These are phyloP conservation scores for Hyaloraphidium curvatum DNA, from an alignment of 192 early-diverging fungal species.

Conservation along the genomic window DNA sequence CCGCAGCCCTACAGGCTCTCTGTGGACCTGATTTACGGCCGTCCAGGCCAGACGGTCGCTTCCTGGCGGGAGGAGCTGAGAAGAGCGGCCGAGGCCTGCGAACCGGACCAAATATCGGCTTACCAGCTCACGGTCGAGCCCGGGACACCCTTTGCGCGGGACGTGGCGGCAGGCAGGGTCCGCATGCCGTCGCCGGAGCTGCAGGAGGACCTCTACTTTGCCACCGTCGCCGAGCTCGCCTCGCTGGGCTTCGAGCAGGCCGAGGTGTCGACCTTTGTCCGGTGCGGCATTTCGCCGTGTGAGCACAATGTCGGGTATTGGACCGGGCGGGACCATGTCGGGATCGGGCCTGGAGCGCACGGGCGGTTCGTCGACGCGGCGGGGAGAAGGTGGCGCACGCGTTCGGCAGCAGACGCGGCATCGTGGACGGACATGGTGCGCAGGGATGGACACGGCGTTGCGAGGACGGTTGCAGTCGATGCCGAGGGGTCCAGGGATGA, in stretches of 20 bases:
- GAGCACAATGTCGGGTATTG: constrained; percentile 31
- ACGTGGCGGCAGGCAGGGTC: background rate
- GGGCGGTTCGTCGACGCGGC: too few species aligned
- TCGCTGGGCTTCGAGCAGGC: constrained; percentile 20
- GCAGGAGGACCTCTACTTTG: constrained; percentile 10
- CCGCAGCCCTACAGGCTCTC: constrained; percentile 11
- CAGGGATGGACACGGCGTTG: too few species aligned
- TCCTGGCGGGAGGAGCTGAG: constrained; percentile 20
- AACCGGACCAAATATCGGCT: constrained; percentile 21
- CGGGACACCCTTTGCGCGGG: constrained; percentile 17
- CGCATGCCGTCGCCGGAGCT: background rate
- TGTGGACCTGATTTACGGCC: constrained; percentile 32
- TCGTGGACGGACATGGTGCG: too few species aligned
- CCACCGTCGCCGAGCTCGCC: constrained; percentile 10
- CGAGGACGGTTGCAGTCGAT: too few species aligned
- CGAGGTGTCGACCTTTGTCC: constrained; percentile 28
- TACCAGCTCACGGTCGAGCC: constrained; percentile 37
- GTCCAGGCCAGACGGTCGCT: constrained; percentile 17
- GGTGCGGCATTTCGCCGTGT: background rate
- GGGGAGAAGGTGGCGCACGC: too few species aligned
- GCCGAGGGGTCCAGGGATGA: too few species aligned
- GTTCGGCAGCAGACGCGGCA: too few species aligned
- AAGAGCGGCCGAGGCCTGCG: constrained; percentile 7
- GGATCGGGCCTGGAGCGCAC: constrained; percentile 36
- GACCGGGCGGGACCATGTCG: constrained; percentile 29